Conservation (phyloP, 2,329 filamentous ascomycete species). For the Trichoderma hamatum region DNA sequence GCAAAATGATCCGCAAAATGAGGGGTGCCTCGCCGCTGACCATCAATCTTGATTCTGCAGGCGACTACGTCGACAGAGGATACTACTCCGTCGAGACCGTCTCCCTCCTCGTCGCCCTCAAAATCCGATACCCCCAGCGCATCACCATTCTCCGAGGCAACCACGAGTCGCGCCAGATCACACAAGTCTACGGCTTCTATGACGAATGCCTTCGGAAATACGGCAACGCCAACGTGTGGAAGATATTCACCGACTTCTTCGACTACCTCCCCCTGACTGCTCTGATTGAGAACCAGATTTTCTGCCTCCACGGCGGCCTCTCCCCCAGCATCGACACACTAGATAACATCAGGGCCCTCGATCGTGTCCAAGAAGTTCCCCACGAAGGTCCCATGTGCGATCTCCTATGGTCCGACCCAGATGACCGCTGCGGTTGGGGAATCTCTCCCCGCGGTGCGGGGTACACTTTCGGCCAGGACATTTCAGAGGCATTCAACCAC, state of each 20-base stretch:
- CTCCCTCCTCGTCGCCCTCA: conserved; percentile 91
- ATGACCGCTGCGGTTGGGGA: conserved; percentile 94
- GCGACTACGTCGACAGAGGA: conserved; percentile 97
- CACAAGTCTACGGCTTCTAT: conserved; percentile 99
- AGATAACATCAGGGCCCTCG: conserved; percentile 91
- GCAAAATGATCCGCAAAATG: neutral
- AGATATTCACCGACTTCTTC: conserved; percentile 98
- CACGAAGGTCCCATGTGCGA: conserved; percentile 99
- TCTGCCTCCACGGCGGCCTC: conserved; percentile 95
- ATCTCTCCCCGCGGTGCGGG: conserved; percentile 93
- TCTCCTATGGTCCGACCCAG: conserved; percentile 95
- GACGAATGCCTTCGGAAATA: conserved; percentile 99
- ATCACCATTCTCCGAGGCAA: conserved; percentile 99
- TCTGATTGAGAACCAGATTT: conserved; percentile 98
- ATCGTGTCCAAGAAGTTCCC: conserved; percentile 96
- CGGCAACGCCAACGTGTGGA: conserved; percentile 98
- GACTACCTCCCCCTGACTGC: conserved; percentile 97
- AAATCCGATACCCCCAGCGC: conserved; percentile 96
- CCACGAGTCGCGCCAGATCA: conserved; percentile 98
- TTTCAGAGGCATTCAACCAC: conserved; percentile 98
- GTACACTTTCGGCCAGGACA: conserved; percentile 95
- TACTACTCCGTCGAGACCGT: conserved; percentile 99
- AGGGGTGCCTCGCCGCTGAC: conserved; percentile 9
- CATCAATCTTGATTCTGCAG: conserved; percentile 47
- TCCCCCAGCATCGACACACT: conserved; percentile 95